These are phyloP conservation scores for Psidium friedrichsthalianum DNA, from an alignment of 345 rosid species.

Conservation along the genomic window DNA sequence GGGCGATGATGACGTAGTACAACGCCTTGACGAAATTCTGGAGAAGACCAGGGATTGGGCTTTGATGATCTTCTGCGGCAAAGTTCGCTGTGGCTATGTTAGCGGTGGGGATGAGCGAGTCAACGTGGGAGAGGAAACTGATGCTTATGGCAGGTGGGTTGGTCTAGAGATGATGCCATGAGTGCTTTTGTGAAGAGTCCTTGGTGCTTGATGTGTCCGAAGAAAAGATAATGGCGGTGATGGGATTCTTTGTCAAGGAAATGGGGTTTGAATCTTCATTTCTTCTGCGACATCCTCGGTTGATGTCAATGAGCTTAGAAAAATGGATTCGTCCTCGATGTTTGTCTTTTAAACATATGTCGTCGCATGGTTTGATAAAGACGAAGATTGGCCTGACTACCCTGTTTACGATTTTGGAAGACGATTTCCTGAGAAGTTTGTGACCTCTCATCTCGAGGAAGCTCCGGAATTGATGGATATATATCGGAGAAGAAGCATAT, in stretches of 20 bases:
- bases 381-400: background rate
- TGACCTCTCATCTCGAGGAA: background rate
- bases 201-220: background rate
- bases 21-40: no score
- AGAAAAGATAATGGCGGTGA: background rate
- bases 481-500: slow-evolving; percentile 10
- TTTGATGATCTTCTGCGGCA: background rate
- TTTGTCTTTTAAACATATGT: slow-evolving; percentile 3
- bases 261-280: slow-evolving; percentile 7
- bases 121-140: no score
- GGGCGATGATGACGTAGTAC: background rate
- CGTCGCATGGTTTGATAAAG: slow-evolving; percentile 9
- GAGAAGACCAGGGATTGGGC: slow-evolving; percentile 1
- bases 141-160: background rate
- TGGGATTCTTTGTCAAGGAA: slow-evolving; percentile 4
- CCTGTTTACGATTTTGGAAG: background rate
- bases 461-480: slow-evolving; percentile 7
- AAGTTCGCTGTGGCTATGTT: slow-evolving; percentile 4
- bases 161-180: background rate
- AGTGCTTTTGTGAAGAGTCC: background rate
- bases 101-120: no score
- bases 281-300: background rate
- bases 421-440: slow-evolving; percentile 5
- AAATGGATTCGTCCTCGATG: slow-evolving; percentile 20
- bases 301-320: slow-evolving; percentile 13